Base-by-base conservation (phyloP, 495 filamentous ascomycete species). In the Recurvomyces mirabilis region DNA sequence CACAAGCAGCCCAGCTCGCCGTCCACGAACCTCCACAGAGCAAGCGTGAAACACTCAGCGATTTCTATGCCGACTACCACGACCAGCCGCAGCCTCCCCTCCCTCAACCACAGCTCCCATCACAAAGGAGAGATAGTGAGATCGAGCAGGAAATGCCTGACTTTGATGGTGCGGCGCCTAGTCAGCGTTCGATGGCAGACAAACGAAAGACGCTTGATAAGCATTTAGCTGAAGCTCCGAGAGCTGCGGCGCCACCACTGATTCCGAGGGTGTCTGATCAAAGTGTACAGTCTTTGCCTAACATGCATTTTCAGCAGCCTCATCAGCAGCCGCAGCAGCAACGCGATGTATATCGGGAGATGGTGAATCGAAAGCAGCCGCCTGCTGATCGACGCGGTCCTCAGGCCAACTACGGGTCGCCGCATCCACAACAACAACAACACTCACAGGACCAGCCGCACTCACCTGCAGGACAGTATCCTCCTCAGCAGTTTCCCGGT, bases 141-240 rank as follows among this genome's bases (percentile, higher is more conserved):
- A 62, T 62, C 32, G 72, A 63, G 26, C 65, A 66, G 21, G 81
- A 87, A 11, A 78, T 79, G 64, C 83, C 82, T 2, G 76, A 87
- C 55, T 89, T 89, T 47, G 81, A 88, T 64, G 72, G 74, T 2
- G 68, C 78, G 22, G 71, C 75, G 4, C 43, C 38, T 4, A 29
- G 32, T 17, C 23, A 37, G 18, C 42, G 47, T 11, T 46, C 33
- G 11, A 5, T 40, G 17, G 23, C 47, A 9, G 43, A 55, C 22
- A 49, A 52, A 34, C 48, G 65, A 1, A 51, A 66, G 26, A 44
- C 28, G 12, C 29, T 34, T 23, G 12, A 29, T 14, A n/a, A 24
- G 20, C 4, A 43, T 26, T 14, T 17, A 7, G 30, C 17, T 10
- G 23, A 23, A 14, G 2, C 14, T 6, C 11, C 22, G 5, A 28